These are phyloP conservation scores for Phanerochaete carnosa DNA, from an alignment of 768 basidiomycete genomes.

Conservation along the genomic window DNA sequence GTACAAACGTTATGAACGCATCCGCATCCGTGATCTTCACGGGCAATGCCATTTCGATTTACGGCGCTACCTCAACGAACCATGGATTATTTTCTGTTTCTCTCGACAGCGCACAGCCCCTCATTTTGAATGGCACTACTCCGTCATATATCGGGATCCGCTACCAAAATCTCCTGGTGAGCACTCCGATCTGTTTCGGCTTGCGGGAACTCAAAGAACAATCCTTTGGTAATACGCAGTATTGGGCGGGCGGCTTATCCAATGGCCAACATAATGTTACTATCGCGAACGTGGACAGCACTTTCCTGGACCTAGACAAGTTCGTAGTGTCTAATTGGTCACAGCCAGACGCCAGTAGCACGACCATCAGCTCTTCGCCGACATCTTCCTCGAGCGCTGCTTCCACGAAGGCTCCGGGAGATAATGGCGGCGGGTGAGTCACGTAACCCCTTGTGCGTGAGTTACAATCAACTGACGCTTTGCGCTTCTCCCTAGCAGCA, in stretches of 20 bases:
- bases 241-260: neutral
- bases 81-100: slow-evolving; percentile 6
- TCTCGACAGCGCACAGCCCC: neutral
- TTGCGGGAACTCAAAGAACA: neutral
- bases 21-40: neutral
- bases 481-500: neutral
- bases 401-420: neutral
- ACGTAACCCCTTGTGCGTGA: neutral
- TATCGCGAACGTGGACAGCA: neutral
- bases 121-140: slow-evolving; percentile 1
- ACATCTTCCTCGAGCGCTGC: neutral
- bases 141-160: neutral
- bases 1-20: neutral
- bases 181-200: neutral
- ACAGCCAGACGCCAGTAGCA: neutral
- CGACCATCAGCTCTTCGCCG: neutral
- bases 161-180: slow-evolving; percentile 6
- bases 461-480: neutral
- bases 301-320: neutral
- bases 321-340: neutral
- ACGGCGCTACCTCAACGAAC: slow-evolving; percentile 7
- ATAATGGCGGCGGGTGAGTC: neutral
- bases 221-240: neutral
- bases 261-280: neutral
- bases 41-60: neutral